Percentiles rank a stretch among this genome's conserved stretches.
Evolutionary conservation across 148 eudicot species (phyloP).

Genomic region (Pouteria glomerata): DNA sequence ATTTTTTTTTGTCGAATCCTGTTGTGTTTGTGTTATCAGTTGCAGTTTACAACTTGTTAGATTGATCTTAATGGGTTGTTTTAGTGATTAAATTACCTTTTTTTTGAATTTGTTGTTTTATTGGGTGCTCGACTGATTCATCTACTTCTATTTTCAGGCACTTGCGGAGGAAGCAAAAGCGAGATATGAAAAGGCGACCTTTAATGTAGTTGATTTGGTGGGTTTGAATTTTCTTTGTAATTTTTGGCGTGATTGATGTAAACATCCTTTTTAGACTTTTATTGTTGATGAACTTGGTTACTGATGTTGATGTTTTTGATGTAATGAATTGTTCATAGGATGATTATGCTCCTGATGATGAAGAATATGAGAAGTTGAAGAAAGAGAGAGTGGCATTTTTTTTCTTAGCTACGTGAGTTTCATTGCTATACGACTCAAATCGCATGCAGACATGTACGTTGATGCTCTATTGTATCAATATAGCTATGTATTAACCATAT

Average conservation of each 20-base stretch:
- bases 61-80: neutral
- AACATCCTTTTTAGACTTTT: neutral
- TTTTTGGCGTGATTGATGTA: too few relatives aligned
- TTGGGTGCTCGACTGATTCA: constrained; percentile 3
- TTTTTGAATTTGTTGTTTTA: too few relatives aligned
- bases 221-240: neutral
- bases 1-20: too few relatives aligned
- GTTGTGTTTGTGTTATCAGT: too few relatives aligned
- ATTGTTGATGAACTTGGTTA: neutral
- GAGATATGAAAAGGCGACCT: constrained; percentile 83
- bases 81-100: constrained; percentile 7
- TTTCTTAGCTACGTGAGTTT: constrained; percentile 87
- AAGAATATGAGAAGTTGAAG: constrained; percentile 77
- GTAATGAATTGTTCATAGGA: constrained; percentile 39
- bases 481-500: neutral
- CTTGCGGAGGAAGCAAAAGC: constrained; percentile 84
- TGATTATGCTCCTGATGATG: constrained; percentile 92
- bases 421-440: neutral
- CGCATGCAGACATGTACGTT: neutral
- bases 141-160: constrained; percentile 38
- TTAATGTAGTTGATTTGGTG: constrained; percentile 86
- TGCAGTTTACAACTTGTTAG: neutral
- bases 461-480: neutral
- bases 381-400: constrained; percentile 74
- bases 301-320: neutral